Evolutionary conservation across 257 asterid genomes (phyloP).

Genomic region (Solanum neorickii): DNA sequence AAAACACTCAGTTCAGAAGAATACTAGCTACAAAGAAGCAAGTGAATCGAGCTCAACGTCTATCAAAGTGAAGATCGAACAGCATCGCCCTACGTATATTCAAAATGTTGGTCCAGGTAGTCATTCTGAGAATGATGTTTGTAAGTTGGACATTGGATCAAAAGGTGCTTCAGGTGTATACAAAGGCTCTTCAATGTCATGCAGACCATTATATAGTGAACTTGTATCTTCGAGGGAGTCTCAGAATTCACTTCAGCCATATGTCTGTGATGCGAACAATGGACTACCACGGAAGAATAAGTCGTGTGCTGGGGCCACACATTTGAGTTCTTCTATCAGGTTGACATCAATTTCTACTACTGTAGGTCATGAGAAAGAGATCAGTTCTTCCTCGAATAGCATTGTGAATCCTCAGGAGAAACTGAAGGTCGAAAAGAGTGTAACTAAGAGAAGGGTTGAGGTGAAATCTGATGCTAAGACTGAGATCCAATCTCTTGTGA

Average conservation of each 20-base stretch:
- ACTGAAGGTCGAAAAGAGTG: slow-evolving; percentile 12
- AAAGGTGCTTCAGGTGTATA: background rate
- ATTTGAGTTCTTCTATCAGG: slow-evolving; percentile 10
- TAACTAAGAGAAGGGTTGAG: slow-evolving; percentile 12
- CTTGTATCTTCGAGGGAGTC: slow-evolving; percentile 7
- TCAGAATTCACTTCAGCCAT: background rate
- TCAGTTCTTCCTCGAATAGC: slow-evolving; percentile 18
- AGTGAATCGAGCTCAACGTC: background rate
- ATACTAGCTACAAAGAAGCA: slow-evolving; percentile 2
- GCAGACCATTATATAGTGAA: background rate
- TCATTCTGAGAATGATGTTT: background rate
- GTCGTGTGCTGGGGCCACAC: background rate
- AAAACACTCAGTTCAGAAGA: slow-evolving; percentile 13
- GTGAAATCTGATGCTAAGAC: slow-evolving; percentile 38
- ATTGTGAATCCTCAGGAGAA: slow-evolving; percentile 15
- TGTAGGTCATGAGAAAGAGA: slow-evolving; percentile 3
- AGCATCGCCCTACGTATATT: background rate
- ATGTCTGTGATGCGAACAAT: background rate
- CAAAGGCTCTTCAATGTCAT: background rate
- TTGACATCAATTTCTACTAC: slow-evolving; percentile 9
- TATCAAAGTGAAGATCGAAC: slow-evolving; percentile 8
- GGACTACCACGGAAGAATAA: slow-evolving; percentile 2
- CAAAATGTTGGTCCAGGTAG: background rate
- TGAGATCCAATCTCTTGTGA: slow-evolving; percentile 68
- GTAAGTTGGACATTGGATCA: background rate